A percentile compares a stretch with the other conserved stretches of the same genome.
These are phyloP conservation scores for Fusarium sp. DNA, from an alignment of 2,329 filamentous ascomycete species.

Conservation along the genomic window DNA sequence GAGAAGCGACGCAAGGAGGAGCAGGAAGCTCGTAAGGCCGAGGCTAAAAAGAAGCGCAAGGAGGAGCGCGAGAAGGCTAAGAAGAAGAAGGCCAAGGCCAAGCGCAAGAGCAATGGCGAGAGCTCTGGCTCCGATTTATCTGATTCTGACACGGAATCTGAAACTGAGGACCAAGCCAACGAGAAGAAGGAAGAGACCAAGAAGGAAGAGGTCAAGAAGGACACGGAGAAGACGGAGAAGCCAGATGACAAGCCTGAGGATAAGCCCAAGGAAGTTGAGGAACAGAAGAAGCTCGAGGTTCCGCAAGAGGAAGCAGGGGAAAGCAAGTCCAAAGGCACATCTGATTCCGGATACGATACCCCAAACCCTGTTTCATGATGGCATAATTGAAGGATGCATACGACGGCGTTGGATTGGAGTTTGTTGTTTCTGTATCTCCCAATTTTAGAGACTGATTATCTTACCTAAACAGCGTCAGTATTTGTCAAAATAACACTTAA, in stretches of 20 bases:
- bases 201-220: conserved; percentile 28
- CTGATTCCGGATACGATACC: conserved; percentile 51
- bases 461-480: not conserved
- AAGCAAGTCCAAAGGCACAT: conserved; percentile 45
- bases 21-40: conserved; percentile 46
- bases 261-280: not conserved
- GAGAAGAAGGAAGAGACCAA: conserved; percentile 35
- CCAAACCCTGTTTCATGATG: conserved; percentile 35
- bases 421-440: not conserved
- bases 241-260: conserved; percentile 21
- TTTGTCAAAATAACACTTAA: not conserved
- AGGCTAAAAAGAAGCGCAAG: conserved; percentile 46
- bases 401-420: conserved; percentile 20
- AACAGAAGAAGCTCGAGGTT: conserved; percentile 21
- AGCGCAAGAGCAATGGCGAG: conserved; percentile 36
- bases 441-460: not conserved
- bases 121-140: conserved; percentile 37
- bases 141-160: conserved; percentile 39
- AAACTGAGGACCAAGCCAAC: conserved; percentile 37
- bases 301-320: conserved; percentile 1
- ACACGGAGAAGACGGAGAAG: conserved; percentile 11
- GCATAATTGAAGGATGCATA: conserved; percentile 9
- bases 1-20: conserved; percentile 55
- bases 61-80: conserved; percentile 40
- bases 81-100: conserved; percentile 42